Evolutionary conservation across 306 rosid species (phyloP), one percentile per base, ranked within the genome.

Genomic region (Echinosophora koreensis): DNA sequence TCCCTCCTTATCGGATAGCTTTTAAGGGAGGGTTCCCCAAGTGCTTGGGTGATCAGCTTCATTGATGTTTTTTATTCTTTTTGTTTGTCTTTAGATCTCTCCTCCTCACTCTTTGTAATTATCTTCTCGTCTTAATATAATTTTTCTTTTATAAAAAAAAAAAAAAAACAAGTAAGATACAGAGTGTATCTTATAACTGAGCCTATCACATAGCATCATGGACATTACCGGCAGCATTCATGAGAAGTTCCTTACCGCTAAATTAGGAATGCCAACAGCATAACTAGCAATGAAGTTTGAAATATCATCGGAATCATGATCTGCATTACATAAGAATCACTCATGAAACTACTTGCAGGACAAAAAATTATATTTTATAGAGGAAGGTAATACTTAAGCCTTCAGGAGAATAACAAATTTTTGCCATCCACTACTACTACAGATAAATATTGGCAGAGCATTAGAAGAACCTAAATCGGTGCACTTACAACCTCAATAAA

Each of bases 241-340:
- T 84, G 89, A 85, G 81, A 92, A 90, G 88, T 82, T 90, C 86
- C 97, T 94, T 90, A 94, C 98, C 97, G 15, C 86, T 88, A 89
- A 84, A 87, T 92, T 90, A 74, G 93, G 98, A 82, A 89, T 78
- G 90, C 89, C 80, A 81, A 82, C 74, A 81, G 71, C 91, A 83
- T 88, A 89, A 84, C 77, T 73, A 70, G 58, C 81, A 81, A 94
- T 87, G 84, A 90, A 90, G 78, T 74, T 46, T 60, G 97, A 69
- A 80, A 86, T 69, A 12, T 88, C 49, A 64, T 84, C 89, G 60
- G 83, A 87, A 81, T 83, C 92, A 28, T 12, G 35, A 77, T 91
- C 98, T 94, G 97, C 91, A 92, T 79, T 69, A 66, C 65, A 57
- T 41, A 86, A 78, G 51, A 69, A 66, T 70, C 67, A 57, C 39